Evolutionary conservation across 768 basidiomycete species (phyloP).

Genomic region (Panaeolus cyanescens): DNA sequence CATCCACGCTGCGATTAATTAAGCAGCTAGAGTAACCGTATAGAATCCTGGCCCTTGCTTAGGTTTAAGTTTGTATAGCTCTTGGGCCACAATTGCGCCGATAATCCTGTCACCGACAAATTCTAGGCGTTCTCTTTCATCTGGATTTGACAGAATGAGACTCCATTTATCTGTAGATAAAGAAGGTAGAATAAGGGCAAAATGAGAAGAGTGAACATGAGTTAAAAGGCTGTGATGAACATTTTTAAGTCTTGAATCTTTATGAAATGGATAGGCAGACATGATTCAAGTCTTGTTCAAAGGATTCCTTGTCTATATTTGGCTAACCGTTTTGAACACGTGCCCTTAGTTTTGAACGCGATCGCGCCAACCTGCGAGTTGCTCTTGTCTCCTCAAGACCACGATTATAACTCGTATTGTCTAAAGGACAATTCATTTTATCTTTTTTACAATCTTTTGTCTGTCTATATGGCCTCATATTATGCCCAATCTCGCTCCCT

Average conservation of each 20-base stretch:
- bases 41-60: slow-evolving; percentile 33
- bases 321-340: slow-evolving; percentile 16
- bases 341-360: slow-evolving; percentile 30
- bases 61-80: slow-evolving; percentile 36
- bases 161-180: slow-evolving; percentile 31
- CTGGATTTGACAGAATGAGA: slow-evolving; percentile 16
- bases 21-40: slow-evolving; percentile 27
- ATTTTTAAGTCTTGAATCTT: slow-evolving; percentile 1
- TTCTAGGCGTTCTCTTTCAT: slow-evolving; percentile 43
- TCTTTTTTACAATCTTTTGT: not conserved
- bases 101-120: slow-evolving; percentile 51
- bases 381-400: slow-evolving; percentile 6
- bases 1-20: not conserved
- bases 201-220: slow-evolving; percentile 17
- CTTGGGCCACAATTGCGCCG: slow-evolving; percentile 40
- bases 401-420: slow-evolving; percentile 6
- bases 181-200: slow-evolving; percentile 31
- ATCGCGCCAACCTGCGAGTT: slow-evolving; percentile 14
- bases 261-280: slow-evolving; percentile 12
- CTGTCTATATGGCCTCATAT: slow-evolving; percentile 17
- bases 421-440: slow-evolving; percentile 7
- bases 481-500: slow-evolving; percentile 17
- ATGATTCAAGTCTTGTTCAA: not conserved
- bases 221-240: slow-evolving; percentile 19
- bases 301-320: not conserved